phyloP scores from a whole-genome alignment of 2,329 filamentous ascomycete species.

The Tolypocladium sp. region DNA sequence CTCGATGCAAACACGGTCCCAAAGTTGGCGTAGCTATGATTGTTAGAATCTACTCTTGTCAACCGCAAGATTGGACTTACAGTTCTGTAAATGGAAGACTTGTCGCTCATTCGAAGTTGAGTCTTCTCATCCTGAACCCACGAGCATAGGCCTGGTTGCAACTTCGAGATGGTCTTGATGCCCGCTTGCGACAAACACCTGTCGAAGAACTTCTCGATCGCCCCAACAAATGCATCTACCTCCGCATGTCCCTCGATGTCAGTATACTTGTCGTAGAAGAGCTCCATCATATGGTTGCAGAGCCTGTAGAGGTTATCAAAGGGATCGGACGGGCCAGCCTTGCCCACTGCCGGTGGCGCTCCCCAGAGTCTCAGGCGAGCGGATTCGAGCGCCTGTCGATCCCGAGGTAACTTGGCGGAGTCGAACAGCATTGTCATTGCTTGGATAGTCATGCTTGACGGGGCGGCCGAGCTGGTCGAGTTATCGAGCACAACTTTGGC shows the following conservation, averaged over 20 bases:
- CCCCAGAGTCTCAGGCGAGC: slow-evolving; percentile 58
- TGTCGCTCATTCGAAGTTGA: slow-evolving; percentile 30
- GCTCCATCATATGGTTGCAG: slow-evolving; percentile 40
- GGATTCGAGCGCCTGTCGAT: slow-evolving; percentile 54
- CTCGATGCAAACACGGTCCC: slow-evolving; percentile 37
- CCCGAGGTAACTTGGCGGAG: slow-evolving; percentile 44
- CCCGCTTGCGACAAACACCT: slow-evolving; percentile 41
- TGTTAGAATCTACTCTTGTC: slow-evolving; percentile 13
- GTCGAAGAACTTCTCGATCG: slow-evolving; percentile 42
- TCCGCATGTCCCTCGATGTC: slow-evolving; percentile 25
- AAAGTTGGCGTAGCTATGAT: slow-evolving; percentile 36
- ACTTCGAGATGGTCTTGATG: slow-evolving; percentile 43
- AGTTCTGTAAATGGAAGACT: slow-evolving; percentile 28
- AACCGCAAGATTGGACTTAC: slow-evolving; percentile 26
- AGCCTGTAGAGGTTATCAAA: slow-evolving; percentile 59
- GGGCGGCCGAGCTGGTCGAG: slow-evolving; percentile 10
- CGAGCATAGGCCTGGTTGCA: slow-evolving; percentile 51
- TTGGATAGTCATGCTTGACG: slow-evolving; percentile 24
- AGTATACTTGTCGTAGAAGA: slow-evolving; percentile 41
- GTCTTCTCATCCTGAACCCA: slow-evolving; percentile 55
- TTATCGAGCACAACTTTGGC: slow-evolving; percentile 43
- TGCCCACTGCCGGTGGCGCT: slow-evolving; percentile 15
- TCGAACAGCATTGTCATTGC: slow-evolving; percentile 28
- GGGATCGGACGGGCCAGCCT: slow-evolving; percentile 46
- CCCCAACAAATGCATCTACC: slow-evolving; percentile 39